Evolutionary conservation across 2,329 filamentous ascomycete species (phyloP), one percentile per base, ranked within the genome.

Genomic region (Clonostachys chloroleuca): DNA sequence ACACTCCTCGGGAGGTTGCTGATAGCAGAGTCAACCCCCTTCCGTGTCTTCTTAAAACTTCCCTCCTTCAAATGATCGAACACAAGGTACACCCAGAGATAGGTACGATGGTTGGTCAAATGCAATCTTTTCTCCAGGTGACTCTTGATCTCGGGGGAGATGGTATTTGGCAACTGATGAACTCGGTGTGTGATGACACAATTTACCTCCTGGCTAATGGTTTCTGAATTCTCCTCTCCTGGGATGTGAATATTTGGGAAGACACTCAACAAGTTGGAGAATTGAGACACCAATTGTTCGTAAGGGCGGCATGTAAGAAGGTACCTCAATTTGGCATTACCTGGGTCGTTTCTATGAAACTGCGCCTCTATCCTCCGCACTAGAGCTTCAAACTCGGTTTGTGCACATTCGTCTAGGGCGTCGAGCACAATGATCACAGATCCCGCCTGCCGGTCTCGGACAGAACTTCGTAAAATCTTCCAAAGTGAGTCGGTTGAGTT

Each of bases 71-170:
- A 47, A 42, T 61, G 54, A 12, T 67, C 52, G 12, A 68, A 62
- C 3, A 67, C 54, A 45, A 69, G 57, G 37, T 64, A 55, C 6
- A 66, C 52, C 66, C 61, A 69, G 16, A 70, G 62, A 45, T 68
- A 69, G 0, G 64, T 69, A 10, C 64, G 61, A 34, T 68, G 53
- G 1, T 49, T 34, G 24, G 47, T 47, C 7, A 43, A 40, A 16
- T 51, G 48, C 40, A 63, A 42, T 12, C 36, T 50, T 48, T 53
- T 13, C 46, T 49, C 42, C 2, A 66, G 43, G 14, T 39, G 14
- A n/a, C 12, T n/a, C 36, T 18, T 39, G 7, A 18, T 39, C 14
- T n/a, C 36, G 33, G 56, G 35, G 9, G 30, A 34, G 10, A 65
- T 37, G 5, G 40, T 24, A n/a, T 43, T 40, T 1, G 49, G 44